These are phyloP conservation scores for Silene uniflora DNA, from an alignment of 148 eudicot species.

Conservation along the genomic window DNA sequence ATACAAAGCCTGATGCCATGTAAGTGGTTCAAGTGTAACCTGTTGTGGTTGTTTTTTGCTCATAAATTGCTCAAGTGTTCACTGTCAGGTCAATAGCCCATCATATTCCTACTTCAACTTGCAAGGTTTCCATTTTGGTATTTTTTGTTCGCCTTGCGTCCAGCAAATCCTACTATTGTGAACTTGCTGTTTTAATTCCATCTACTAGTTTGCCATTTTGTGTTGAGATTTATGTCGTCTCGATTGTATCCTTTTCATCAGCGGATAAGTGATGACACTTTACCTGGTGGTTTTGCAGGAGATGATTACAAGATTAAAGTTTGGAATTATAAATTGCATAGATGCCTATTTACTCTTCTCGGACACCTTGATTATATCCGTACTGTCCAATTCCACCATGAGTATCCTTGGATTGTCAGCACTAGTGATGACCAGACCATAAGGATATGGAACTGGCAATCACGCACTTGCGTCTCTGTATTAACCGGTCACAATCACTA, in stretches of 20 bases:
- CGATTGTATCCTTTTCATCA: not conserved
- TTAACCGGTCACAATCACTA: constrained; percentile 82
- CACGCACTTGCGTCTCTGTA: constrained; percentile 80
- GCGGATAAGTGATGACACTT: not conserved
- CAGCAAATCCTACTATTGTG: not conserved
- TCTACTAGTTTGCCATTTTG: not conserved
- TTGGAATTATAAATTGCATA: constrained; percentile 70
- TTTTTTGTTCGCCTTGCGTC: not conserved
- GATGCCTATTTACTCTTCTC: constrained; percentile 72
- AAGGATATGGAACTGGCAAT: constrained; percentile 98
- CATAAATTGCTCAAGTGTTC: not conserved
- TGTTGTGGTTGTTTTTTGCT: not conserved
- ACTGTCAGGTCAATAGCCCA: not conserved
- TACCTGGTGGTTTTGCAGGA: constrained; percentile 19
- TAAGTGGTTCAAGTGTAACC: not conserved
- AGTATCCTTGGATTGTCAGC: constrained; percentile 52
- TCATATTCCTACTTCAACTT: not conserved
- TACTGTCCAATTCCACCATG: constrained; percentile 52
- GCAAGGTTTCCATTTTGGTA: not conserved
- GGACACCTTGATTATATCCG: constrained; percentile 60
- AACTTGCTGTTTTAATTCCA: not conserved
- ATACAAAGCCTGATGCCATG: not conserved
- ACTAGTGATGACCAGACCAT: constrained; percentile 58
- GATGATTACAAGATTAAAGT: constrained; percentile 71
- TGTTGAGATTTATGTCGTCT: not conserved